A percentile compares a stretch with the other conserved stretches of the same genome.
phyloP scores from a whole-genome alignment of 768 basidiomycete genomes.

The Boletus speciosus region DNA sequence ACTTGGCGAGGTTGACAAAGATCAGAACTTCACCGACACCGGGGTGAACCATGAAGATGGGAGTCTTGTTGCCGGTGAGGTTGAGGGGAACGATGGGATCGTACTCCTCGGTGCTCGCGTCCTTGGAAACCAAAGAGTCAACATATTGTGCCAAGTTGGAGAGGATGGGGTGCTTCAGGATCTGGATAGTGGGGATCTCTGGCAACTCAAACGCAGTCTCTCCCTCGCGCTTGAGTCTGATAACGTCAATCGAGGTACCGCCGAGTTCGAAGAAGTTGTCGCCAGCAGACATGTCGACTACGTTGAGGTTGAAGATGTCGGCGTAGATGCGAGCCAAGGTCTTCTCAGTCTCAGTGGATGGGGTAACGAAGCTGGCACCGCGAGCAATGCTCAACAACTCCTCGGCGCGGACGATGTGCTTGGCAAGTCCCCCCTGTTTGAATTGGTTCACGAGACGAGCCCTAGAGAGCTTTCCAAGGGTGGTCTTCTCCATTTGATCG shows the following conservation, averaged over 20 bases:
- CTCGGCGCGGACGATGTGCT: no score
- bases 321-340: constrained; percentile 30
- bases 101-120: constrained; percentile 26
- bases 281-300: constrained; percentile 23
- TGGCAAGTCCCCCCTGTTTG: no score
- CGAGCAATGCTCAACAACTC: constrained; percentile 24
- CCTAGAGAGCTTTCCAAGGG: no score
- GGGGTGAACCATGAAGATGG: constrained; percentile 43
- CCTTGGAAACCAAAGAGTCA: constrained; percentile 26
- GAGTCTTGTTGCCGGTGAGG: constrained; percentile 37
- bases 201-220: constrained; percentile 26
- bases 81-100: constrained; percentile 43
- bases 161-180: constrained; percentile 34
- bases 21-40: constrained; percentile 41
- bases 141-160: constrained; percentile 31
- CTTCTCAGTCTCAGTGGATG: constrained; percentile 26
- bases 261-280: constrained; percentile 37
- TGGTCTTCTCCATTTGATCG: no score
- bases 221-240: constrained; percentile 29
- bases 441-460: no score
- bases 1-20: constrained; percentile 43
- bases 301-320: constrained; percentile 29
- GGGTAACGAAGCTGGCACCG: constrained; percentile 19
- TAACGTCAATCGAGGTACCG: constrained; percentile 40
- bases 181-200: constrained; percentile 38